Evolutionary conservation across 179 eudicot genomes (phyloP), one percentile per base, ranked within the genome.

Genomic region (Beta macrorhiza): DNA sequence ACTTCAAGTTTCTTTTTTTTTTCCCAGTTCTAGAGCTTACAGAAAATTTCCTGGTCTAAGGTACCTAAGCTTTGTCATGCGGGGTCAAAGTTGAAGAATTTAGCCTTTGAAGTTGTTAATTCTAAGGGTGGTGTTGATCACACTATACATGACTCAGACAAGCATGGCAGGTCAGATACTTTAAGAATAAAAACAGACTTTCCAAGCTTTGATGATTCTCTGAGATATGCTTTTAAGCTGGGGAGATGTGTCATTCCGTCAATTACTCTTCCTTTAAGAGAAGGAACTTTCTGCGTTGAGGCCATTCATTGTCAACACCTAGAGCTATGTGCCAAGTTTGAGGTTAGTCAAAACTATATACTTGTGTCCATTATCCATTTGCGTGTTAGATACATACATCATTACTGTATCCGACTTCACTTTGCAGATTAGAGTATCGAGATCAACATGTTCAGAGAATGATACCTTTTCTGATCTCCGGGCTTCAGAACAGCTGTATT

Each of bases 181-280:
- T 87, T 92, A 12, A 68, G 51, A 49, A 44, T 93, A 47, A 80
- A 62, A 72, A 82, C 90, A 29, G 84, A 84, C 29, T 72, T 85
- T 11, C 32, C 72, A 71, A 82, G 81, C 53, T 49, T 49, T 32
- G 89, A 85, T 78, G 85, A 88, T 71, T 79, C 89, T 58, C 80
- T 86, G 37, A 82, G 80, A 75, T 88, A 87, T 73, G 81, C 84
- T 72, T 93, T 93, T 75, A 80, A 68, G 55, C 56, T 71, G 64
- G 96, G 97, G 19, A 82, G 82, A 32, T 93, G 97, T 63, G 58
- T 59, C 32, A 82, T 93, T 83, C 91, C 88, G 47, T 74, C 86
- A 14, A 83, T 93, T 78, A 79, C 89, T 67, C 86, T 91, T 57
- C 97, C 94, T 68, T 58, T 75, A 19, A 61, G 11, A 32, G 88